Base-by-base conservation (phyloP, 257 asterid genomes). In the Ocimum tenuiflorum region DNA sequence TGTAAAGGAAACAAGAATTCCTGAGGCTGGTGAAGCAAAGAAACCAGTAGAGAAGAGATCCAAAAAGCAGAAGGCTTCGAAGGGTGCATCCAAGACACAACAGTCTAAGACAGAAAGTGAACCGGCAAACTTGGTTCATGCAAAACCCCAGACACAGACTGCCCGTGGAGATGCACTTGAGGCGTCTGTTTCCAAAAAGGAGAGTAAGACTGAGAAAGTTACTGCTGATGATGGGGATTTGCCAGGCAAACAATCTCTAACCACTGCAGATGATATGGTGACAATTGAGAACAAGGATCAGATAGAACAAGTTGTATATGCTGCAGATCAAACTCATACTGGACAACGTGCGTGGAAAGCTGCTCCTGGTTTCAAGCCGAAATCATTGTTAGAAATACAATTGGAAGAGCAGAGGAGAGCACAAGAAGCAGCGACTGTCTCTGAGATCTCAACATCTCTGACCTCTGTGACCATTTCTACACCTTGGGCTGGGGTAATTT, bases 281-380 rank as follows among this genome's bases (percentile, higher is more conserved):
- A 41, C 67, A 51, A 60, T 60, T 56, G 83, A 78, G 72, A 24
- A 68, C 33, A 76, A 72, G 47, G 67, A 4, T 42, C 80, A 72
- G 63, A 65, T 74, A 7, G 87, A 74, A 56, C 79, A 78, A 68
- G 73, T 50, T 60, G 72, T 62, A 24, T 65, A 71, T 10, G 69
- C 56, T 46, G 43, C 80, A 50, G 85, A 77, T 71, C 87, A 79
- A 75, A 70, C 75, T 48, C 79, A 63, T 18, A 38, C 80, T 58
- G 88, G 76, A 57, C 87, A 77, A 50, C 86, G 95, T 24, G 95
- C 92, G 58, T 94, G 99, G 99, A 94, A 94, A 80, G 89, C 89
- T 73, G 96, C 99, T 68, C 95, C 99, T 69, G 96, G 96, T 64
- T 88, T 94, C 81, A 91, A 82, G 78, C 95, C 96, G 7, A 94